Evolutionary conservation across 179 eudicot species (phyloP).

Genomic region (Carnegiea gigantea): DNA sequence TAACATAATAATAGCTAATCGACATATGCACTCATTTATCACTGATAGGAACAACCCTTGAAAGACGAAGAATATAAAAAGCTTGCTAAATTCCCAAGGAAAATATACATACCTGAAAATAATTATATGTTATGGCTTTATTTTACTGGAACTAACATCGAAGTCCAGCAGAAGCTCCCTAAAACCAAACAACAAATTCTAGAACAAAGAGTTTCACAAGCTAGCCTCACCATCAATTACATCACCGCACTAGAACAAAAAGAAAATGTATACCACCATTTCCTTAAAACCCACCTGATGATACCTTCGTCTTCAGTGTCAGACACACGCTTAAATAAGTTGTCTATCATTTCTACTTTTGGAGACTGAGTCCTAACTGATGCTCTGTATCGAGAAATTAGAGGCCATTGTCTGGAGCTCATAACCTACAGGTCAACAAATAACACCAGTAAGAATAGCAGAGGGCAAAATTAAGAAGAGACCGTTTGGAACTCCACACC

Average conservation of each 20-base stretch:
- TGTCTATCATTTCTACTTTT: constrained; percentile 78
- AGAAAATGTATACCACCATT: not conserved
- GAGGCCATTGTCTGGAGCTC: too few species aligned
- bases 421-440: too few species aligned
- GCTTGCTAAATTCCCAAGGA: too few species aligned
- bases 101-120: too few species aligned
- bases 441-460: too few species aligned
- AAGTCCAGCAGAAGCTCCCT: constrained; percentile 75
- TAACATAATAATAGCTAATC: not conserved
- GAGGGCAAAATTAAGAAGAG: too few species aligned
- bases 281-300: constrained; percentile 42
- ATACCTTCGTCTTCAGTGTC: constrained; percentile 76
- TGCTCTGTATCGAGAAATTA: too few species aligned
- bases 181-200: constrained; percentile 9
- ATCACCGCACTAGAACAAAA: not conserved
- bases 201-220: not conserved
- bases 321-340: constrained; percentile 57
- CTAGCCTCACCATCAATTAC: too few species aligned
- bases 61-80: too few species aligned
- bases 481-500: too few species aligned
- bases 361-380: constrained; percentile 80
- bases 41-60: too few species aligned
- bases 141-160: constrained; percentile 61
- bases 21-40: too few species aligned
- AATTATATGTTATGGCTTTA: constrained; percentile 81